A percentile compares a stretch with the other conserved stretches of the same genome.
These are phyloP conservation scores for Cryptococcus hybrid DNA, from an alignment of 1,284 basidiomycete genomes.

Conservation along the genomic window DNA sequence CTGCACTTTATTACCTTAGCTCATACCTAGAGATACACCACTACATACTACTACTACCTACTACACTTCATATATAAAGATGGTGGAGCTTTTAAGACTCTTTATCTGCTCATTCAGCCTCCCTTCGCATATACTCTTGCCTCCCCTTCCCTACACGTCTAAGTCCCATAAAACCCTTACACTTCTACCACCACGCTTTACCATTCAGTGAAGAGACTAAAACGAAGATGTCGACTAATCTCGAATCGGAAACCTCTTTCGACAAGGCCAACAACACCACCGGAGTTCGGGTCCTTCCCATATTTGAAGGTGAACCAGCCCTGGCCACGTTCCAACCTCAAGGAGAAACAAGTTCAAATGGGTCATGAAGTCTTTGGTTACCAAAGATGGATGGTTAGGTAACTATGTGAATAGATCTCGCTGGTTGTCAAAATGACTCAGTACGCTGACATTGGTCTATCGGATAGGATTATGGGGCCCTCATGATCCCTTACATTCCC, in stretches of 20 bases:
- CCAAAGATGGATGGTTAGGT: constrained; percentile 31
- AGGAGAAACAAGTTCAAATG: constrained; percentile 10
- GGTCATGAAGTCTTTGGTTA: constrained; percentile 12
- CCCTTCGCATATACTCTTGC: neutral
- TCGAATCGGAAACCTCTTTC: constrained; percentile 8
- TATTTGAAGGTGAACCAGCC: constrained; percentile 6
- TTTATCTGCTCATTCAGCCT: too few relatives aligned
- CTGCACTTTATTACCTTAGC: too few relatives aligned
- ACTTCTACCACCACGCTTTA: neutral
- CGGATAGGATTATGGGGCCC: constrained; percentile 23
- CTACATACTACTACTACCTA: too few relatives aligned
- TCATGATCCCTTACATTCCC: constrained; percentile 37
- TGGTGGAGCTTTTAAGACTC: too few relatives aligned
- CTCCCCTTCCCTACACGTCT: neutral
- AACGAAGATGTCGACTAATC: constrained; percentile 4
- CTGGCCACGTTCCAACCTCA: constrained; percentile 6
- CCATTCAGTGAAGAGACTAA: neutral
- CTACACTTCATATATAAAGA: too few relatives aligned
- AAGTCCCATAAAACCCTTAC: neutral
- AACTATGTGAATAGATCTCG: constrained; percentile 23
- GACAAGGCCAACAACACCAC: constrained; percentile 1
- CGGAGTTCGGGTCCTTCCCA: constrained; percentile 4
- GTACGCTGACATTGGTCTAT: neutral
- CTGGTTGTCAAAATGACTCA: neutral
- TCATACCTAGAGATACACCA: too few relatives aligned